Base-by-base conservation (phyloP, 108 stramenopile genomes). In the Pseudonitzschia delicatissima region DNA sequence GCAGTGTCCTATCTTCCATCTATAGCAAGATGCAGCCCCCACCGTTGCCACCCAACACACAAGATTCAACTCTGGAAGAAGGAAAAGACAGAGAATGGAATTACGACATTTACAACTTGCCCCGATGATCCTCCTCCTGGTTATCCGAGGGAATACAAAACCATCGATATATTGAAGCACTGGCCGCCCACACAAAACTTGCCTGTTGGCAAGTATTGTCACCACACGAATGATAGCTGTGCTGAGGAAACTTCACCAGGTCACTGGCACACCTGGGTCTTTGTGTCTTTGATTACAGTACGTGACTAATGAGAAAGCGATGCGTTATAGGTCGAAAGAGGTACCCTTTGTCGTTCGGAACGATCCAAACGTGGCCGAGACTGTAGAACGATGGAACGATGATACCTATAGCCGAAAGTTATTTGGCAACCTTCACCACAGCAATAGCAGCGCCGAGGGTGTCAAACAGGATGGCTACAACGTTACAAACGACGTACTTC, bases 311-410 rank as follows among this genome's bases (percentile, higher is more conserved):
- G 69, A 68, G 49, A 94, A 97, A 79, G 93, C 92, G 4, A 70
- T 82, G 29, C 71, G 66, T 18, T 99, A 98, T 75, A 83, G 97
- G 18, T 67, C 84, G 12, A 79, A 77, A 13, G 98, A 99, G 77
- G 74, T 97, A 29, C 98, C 99, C n/a, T 99, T 98, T 79, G 78
- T 98, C 17, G 76, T 98, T n/a, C 77, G 88, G 45, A 81, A 93
- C 58, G 93, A 97, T 76, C 98, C 98, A 17, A 64, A 76, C n/a
- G 87, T 97, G 28, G 80, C 83, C 2, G 68, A 73, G 3, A 68
- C 91, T 8, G 92, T 82, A n/a, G 77, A 84, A 53, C 80, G 95
- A 44, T 99, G 99, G 99, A 82, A 81, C 45, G 55, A 83, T 62
- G 82, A 89, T 2, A 74, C 44, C 11, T 97, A 98, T 74, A 64